Base-by-base conservation (phyloP, 106 monocot species). In the Iris macrosiphon region DNA sequence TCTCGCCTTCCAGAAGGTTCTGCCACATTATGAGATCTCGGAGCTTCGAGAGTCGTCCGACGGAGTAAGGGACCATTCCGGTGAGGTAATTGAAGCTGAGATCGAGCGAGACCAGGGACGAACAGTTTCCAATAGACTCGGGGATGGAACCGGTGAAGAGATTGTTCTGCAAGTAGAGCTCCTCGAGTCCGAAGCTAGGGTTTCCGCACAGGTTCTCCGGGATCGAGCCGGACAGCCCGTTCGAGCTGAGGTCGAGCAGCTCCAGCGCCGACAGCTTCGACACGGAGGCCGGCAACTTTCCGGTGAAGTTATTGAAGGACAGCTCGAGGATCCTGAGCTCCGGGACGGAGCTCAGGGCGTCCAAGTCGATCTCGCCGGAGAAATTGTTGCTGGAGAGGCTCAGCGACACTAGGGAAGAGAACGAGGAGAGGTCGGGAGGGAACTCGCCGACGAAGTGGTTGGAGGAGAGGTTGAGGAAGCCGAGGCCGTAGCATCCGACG, bases 1-100 rank as follows among this genome's bases (percentile, higher is more conserved):
- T 95, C 65, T 78, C 68, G 8, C 94, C 94, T 18, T 63, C 68
- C 7, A 95, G 71, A 4, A 64, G 8, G 64, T 95, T 95, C 76
- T 89, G 79, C 94, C 94, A 89, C 89, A 89, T 69, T 16, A 85
- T 84, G 20, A 95, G 73, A 49, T 95, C 84, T 9, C 35, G 66
- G 20, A 95, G 84, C 4, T 17, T 42, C 3, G 72, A 45, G 1
- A 95, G 64, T 1, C 50, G 32, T 4, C 81, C 84, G 21, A 95
- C 38, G 26, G 72, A 52, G 10, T 61, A 12, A 1, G 94, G 89
- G 3, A 95, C 82, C n/a, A 53, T 24, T 12, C 93, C 93, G 8
- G 27, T 66, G 57, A 93, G 72, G 38, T 75, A 75, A 40, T 93
- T 93, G 63, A 93, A 78, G 78, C 93, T 93, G 37, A 93, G 72